Percentiles rank a stretch among this genome's conserved stretches.
Conservation (phyloP, 2,329 filamentous ascomycete species). For the Aspergillus sp. region DNA sequence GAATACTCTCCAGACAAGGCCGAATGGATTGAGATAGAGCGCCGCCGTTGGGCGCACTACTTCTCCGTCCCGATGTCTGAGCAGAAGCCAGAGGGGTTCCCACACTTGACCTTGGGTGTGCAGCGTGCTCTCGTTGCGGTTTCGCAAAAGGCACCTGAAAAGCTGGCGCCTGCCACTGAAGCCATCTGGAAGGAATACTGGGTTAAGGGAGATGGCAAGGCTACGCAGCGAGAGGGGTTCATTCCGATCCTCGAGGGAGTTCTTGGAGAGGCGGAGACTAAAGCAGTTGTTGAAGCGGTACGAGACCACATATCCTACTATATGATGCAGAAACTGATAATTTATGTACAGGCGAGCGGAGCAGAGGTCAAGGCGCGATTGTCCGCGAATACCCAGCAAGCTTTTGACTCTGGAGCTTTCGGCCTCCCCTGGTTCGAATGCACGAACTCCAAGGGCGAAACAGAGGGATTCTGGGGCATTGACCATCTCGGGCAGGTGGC, state of each 20-base stretch:
- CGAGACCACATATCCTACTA: conserved; percentile 13
- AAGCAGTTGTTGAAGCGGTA: conserved; percentile 49
- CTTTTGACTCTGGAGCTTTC: conserved; percentile 61
- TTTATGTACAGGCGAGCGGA: conserved; percentile 26
- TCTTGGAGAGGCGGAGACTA: conserved; percentile 51
- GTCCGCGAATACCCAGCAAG: conserved; percentile 54
- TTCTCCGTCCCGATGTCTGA: conserved; percentile 60
- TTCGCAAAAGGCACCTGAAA: conserved; percentile 45
- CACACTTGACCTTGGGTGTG: conserved; percentile 54
- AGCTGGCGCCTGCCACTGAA: conserved; percentile 47
- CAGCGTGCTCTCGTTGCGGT: conserved; percentile 60
- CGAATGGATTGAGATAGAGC: conserved; percentile 60
- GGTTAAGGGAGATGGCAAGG: conserved; percentile 51
- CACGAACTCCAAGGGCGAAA: conserved; percentile 58
- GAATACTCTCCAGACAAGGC: conserved; percentile 56
- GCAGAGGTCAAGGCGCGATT: conserved; percentile 54
- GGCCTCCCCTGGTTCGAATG: conserved; percentile 65
- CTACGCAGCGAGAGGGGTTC: conserved; percentile 52
- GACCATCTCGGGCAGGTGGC: conserved; percentile 63
- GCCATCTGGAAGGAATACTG: conserved; percentile 58
- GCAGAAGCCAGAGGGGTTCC: conserved; percentile 55
- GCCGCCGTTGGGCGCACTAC: conserved; percentile 56
- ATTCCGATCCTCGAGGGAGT: conserved; percentile 49
- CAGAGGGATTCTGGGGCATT: conserved; percentile 63
- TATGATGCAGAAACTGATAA: not conserved